Evolutionary conservation across 225 moss, liverwort and hornwort species (phyloP).

Genomic region (Sphagnum tenellum): DNA sequence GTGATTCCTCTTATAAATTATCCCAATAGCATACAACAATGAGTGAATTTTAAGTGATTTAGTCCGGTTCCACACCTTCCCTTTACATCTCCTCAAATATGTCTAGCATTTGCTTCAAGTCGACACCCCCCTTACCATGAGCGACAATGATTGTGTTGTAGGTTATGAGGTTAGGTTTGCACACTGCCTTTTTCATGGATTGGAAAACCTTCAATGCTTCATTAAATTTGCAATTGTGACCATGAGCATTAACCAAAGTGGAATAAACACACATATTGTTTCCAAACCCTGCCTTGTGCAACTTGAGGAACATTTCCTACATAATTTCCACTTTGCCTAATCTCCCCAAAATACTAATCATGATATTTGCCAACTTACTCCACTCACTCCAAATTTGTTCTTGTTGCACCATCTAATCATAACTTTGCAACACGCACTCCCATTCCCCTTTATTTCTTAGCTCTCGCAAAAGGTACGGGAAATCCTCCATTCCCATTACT

Average conservation of each 20-base stretch:
- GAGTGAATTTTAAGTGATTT: conserved; percentile 40
- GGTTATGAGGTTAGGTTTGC: conserved; percentile 34
- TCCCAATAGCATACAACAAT: conserved; percentile 35
- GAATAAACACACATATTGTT: conserved; percentile 36
- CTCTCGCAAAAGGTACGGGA: conserved; percentile 26
- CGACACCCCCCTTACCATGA: conserved; percentile 34
- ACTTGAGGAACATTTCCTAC: conserved; percentile 21
- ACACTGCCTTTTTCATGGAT: conserved; percentile 34
- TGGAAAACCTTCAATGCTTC: conserved; percentile 31
- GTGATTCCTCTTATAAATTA: conserved; percentile 24
- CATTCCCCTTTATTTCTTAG: conserved; percentile 29
- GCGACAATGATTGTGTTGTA: conserved; percentile 40
- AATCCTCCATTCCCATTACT: conserved; percentile 64
- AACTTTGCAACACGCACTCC: conserved; percentile 29
- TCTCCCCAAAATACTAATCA: too few relatives aligned
- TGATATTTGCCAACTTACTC: conserved; percentile 29
- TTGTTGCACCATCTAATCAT: conserved; percentile 32
- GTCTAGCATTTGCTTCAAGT: conserved; percentile 28
- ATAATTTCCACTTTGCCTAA: conserved; percentile 27
- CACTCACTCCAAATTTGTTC: conserved; percentile 27
- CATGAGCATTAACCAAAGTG: conserved; percentile 28
- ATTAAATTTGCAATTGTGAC: conserved; percentile 20
- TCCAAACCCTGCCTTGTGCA: conserved; percentile 20
- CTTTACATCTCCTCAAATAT: conserved; percentile 22
- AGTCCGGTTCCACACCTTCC: conserved; percentile 28